phyloP scores from a whole-genome alignment of 1,284 basidiomycete genomes.

The Pascua guehoae region DNA sequence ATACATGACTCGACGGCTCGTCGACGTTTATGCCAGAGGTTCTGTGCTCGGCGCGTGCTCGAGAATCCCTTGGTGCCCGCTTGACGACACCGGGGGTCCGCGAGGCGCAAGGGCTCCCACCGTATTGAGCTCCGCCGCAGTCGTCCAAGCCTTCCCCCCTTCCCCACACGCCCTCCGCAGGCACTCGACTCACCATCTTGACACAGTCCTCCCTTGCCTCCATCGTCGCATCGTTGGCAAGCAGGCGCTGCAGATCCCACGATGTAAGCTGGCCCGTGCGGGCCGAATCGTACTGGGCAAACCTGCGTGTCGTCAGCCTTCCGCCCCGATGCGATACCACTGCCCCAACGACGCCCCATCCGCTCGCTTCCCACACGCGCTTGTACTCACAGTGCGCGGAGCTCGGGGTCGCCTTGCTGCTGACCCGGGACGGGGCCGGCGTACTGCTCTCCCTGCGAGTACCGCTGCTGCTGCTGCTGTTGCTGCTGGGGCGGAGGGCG shows the following conservation, averaged over 20 bases:
- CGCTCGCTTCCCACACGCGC: not conserved
- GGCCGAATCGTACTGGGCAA: constrained; percentile 42
- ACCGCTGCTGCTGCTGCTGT: constrained; percentile 23
- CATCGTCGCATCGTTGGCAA: constrained; percentile 47
- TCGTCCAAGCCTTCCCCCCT: no score
- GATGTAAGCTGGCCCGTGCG: constrained; percentile 42
- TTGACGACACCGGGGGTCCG: not conserved
- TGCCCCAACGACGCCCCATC: no score
- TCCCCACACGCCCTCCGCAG: no score
- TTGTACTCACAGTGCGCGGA: constrained; percentile 34
- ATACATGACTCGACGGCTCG: no score
- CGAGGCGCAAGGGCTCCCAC: not conserved
- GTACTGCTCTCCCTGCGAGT: constrained; percentile 9
- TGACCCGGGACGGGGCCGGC: constrained; percentile 1
- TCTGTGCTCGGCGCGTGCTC: no score
- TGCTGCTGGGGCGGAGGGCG: constrained; percentile 9
- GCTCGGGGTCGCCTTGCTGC: constrained; percentile 27
- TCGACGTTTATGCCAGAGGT: no score
- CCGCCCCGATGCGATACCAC: no score
- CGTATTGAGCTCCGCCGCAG: not conserved
- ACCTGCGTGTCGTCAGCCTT: constrained; percentile 24
- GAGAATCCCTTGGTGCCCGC: no score
- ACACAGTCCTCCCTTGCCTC: constrained; percentile 49
- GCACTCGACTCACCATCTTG: constrained; percentile 44
- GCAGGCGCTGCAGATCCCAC: constrained; percentile 42